phyloP scores from a whole-genome alignment of 108 stramenopile species.

The Licmophora abbreviata region DNA sequence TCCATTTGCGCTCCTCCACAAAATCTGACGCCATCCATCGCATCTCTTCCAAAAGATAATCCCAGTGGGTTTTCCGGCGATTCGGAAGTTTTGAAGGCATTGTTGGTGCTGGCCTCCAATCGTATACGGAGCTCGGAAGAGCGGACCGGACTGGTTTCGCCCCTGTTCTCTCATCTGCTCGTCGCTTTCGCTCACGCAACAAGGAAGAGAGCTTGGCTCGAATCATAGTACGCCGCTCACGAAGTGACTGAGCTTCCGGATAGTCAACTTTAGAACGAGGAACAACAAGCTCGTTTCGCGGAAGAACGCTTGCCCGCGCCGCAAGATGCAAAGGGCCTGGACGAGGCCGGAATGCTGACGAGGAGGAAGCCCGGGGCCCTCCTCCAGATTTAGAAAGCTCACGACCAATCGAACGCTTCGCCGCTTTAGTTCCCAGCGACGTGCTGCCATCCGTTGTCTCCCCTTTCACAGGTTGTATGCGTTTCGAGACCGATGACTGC shows the following conservation, averaged over 20 bases:
- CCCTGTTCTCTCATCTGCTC: neutral
- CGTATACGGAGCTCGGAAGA: neutral
- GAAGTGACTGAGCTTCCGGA: constrained; percentile 31
- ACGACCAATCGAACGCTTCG: neutral
- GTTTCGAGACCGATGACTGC: neutral
- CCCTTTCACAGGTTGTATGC: too few species aligned
- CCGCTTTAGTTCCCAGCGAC: neutral
- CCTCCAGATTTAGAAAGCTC: too few species aligned
- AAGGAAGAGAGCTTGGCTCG: constrained; percentile 9
- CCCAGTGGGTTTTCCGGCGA: constrained; percentile 79
- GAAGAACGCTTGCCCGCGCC: constrained; percentile 1
- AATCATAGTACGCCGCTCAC: constrained; percentile 25
- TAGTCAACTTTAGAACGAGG: constrained; percentile 23
- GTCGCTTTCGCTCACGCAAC: constrained; percentile 6
- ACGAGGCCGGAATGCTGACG: too few species aligned
- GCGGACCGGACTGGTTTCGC: neutral
- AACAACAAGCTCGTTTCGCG: constrained; percentile 9
- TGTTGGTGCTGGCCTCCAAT: too few species aligned
- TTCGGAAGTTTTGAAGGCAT: constrained; percentile 24
- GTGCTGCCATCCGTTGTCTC: neutral
- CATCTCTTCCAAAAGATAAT: constrained; percentile 82
- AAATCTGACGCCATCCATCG: constrained; percentile 83
- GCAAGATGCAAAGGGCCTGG: constrained; percentile 1
- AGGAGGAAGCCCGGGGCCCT: neutral
- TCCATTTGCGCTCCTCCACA: constrained; percentile 85